Base-by-base conservation (phyloP, 2,329 filamentous ascomycete species). In the Diplodia mutila region DNA sequence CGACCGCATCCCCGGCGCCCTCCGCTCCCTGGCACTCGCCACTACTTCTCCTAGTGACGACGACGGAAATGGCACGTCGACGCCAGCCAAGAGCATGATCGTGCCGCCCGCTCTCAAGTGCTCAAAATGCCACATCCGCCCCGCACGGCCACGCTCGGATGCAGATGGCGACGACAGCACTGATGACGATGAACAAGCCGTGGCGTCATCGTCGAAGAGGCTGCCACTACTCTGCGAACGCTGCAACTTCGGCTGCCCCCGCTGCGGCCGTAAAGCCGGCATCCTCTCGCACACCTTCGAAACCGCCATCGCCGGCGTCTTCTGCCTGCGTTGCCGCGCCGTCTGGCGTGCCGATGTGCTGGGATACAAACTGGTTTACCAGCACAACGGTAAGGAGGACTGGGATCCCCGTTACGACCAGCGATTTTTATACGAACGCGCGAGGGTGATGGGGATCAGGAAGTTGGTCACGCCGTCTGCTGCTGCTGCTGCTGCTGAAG, bases 201-300 rank as follows among this genome's bases (percentile, higher is more conserved):
- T 18, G 12, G 14, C 34, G 34, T 37, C 34, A 4, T 11, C 34
- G 34, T 37, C 34, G 12, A 12, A 37, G 14, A 61, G 46, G 21
- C 29, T 32, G 29, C 9, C 9, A 8, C 27, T 68, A 3, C 67
- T 79, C 5, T 83, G 81, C 68, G 80, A 82, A 69, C 74, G 75
- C 21, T 83, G 81, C 69, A 72, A 71, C 4, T 83, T 83, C 67
- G 68, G 74, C 0, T 83, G 81, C 69, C 78, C 82, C 59, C 73
- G 80, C 0, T 83, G 81, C 61, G 76, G 75, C 1, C 53, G 61
- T 48, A 3, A 61, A 18, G 51, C 39, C 2, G 1, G 70, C 0
- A 67, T 72, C 9, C 68, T 71, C 27, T 25, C 49, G 49, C 21
- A 27, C 49, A 66, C 63, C 7, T 70, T 73, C 14, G 68, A 73